These are phyloP conservation scores for Paecilomyces sp. DNA, from an alignment of 2,329 filamentous ascomycete genomes.

Conservation along the genomic window DNA sequence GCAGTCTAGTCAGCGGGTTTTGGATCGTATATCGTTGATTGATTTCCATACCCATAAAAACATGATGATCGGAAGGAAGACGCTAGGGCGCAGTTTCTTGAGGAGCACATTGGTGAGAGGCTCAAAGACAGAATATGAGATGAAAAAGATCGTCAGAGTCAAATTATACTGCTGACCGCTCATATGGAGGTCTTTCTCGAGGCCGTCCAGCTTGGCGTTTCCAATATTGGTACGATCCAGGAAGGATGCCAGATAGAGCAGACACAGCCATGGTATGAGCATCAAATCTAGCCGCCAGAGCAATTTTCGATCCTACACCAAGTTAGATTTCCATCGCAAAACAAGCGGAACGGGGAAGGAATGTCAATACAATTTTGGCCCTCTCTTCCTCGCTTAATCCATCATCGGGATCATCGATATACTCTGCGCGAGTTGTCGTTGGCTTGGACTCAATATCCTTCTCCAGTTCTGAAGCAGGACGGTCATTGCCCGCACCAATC, in stretches of 20 bases:
- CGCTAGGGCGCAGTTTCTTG: constrained; percentile 65
- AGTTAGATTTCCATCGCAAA: not conserved
- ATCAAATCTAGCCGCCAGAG: constrained; percentile 39
- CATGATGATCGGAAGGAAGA: constrained; percentile 82
- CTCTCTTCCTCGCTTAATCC: constrained; percentile 58
- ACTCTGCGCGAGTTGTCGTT: not conserved
- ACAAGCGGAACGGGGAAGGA: not conserved
- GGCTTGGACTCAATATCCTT: constrained; percentile 3
- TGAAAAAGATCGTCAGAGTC: constrained; percentile 75
- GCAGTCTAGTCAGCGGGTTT: constrained; percentile 24
- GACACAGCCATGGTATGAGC: constrained; percentile 41
- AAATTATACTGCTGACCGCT: constrained; percentile 62
- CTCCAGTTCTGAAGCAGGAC: not conserved
- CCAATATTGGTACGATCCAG: constrained; percentile 65
- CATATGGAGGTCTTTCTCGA: constrained; percentile 55
- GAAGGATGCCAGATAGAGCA: constrained; percentile 39
- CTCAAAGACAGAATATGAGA: constrained; percentile 76
- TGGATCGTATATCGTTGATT: constrained; percentile 31
- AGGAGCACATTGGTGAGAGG: constrained; percentile 69
- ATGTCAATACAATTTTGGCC: constrained; percentile 49
- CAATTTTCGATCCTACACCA: constrained; percentile 34
- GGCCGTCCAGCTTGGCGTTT: constrained; percentile 57
- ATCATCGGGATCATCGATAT: constrained; percentile 51
- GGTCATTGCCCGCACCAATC: not conserved
- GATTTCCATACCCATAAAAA: constrained; percentile 38